These are phyloP conservation scores for Corrigiola litoralis DNA, from an alignment of 179 eudicot species.

Conservation along the genomic window DNA sequence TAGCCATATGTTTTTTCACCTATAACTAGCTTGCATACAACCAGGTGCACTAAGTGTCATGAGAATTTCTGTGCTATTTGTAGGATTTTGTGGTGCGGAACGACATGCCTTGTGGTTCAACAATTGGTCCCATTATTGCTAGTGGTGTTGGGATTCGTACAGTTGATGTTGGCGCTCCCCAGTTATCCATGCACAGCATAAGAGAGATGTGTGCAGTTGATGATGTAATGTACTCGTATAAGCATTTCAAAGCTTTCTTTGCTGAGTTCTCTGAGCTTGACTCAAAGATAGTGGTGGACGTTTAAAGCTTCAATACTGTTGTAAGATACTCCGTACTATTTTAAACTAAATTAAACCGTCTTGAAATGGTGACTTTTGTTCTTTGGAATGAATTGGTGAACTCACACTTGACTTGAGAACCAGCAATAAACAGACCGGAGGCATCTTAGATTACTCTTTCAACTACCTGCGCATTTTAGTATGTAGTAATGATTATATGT, in stretches of 20 bases:
- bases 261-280: conserved; percentile 63
- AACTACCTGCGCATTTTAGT: too few relatives aligned
- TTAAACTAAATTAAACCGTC: too few relatives aligned
- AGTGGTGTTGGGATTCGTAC: conserved; percentile 95
- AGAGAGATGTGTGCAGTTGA: conserved; percentile 98
- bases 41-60: neutral
- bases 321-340: too few relatives aligned
- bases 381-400: too few relatives aligned
- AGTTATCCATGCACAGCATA: conserved; percentile 96
- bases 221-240: conserved; percentile 72
- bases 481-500: too few relatives aligned
- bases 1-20: neutral
- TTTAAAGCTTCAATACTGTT: conserved; percentile 11
- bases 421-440: too few relatives aligned
- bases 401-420: too few relatives aligned
- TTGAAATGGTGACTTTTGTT: too few relatives aligned
- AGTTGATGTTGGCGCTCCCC: conserved; percentile 93
- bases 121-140: conserved; percentile 95
- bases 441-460: too few relatives aligned
- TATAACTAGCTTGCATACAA: neutral
- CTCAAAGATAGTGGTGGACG: conserved; percentile 60
- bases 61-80: conserved; percentile 1
- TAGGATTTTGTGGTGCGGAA: conserved; percentile 96
- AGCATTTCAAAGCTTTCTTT: conserved; percentile 83
- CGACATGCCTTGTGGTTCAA: conserved; percentile 93